Base-by-base conservation (phyloP, 768 basidiomycete genomes). In the Cystobasidium tubakii region DNA sequence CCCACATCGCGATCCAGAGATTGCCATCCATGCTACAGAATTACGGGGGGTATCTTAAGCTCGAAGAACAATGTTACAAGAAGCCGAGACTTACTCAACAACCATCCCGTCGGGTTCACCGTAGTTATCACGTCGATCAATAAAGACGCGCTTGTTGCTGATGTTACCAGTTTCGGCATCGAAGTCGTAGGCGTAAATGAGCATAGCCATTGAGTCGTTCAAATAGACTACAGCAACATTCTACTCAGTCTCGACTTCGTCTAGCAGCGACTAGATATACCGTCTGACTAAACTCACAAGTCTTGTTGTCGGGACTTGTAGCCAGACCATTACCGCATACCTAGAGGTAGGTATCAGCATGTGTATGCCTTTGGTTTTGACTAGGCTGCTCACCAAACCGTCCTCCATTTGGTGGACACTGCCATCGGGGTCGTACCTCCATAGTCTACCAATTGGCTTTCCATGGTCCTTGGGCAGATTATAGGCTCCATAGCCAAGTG, bases 1-100 rank as follows among this genome's bases (percentile, higher is more conserved):
- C 63, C 63, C 63, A 65, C 63, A 65, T 65, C 1, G 63, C 63
- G 21, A 65, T 65, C 63, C 63, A 65, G 33, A 65, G 63, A n/a
- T 65, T 65, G n/a, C 63, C 63, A 65, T 65, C 63, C 31, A 29
- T 65, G 63, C 63, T 65, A 29, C 13, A 43, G 31, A 27, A 43
- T 7, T 7, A 64, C 33, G 19, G n/a, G n/a, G n/a, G n/a, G n/a
- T n/a, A n/a, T n/a, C n/a, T n/a, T n/a, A n/a, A n/a, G n/a, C n/a
- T n/a, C n/a, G n/a, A n/a, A n/a, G n/a, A n/a, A n/a, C n/a, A n/a
- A n/a, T n/a, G n/a, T n/a, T n/a, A n/a, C n/a, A n/a, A n/a, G n/a
- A n/a, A n/a, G n/a, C n/a, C n/a, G n/a, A n/a, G n/a, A 65, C 63
- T 23, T 27, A 65, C 63, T 65, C 63, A 4, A 27, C 63, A 13